Base-by-base conservation (phyloP, 202 grass and related monocot species). In the Hordeum pubiflorum region DNA sequence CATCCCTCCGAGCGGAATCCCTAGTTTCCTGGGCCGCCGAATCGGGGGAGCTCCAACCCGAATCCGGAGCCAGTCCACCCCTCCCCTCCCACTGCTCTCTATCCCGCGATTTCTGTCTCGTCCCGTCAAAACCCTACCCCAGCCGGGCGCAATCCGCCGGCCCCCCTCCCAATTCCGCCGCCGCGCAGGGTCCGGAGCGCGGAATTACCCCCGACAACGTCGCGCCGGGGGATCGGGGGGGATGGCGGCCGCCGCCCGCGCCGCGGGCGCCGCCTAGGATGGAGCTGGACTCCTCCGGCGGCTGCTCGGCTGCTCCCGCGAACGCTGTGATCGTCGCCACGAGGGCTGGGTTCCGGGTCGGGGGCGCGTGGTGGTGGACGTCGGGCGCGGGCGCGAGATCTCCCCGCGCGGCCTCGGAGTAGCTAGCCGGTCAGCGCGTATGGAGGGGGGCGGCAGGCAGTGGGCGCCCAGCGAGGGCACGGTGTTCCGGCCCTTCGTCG, bases 201-300 rank as follows among this genome's bases (percentile, higher is more conserved):
- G 2, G 65, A 14, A 46, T 72, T 46, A 5, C 38, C 18, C 2
- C 56, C 24, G 2, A 2, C 57, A 33, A 27, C 74, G 22, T 22
- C 24, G 21, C 58, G 9, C 75, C 27, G 67, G 68, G 50, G 80
- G 15, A 83, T 78, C 76, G 44, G 21, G 43, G 43, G 43, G 12
- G 31, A 89, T 89, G 87, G 87, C 77, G 6, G 78, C 87, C 58
- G 10, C 55, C 58, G 58, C 26, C 26, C 1, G n/a, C 32, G 58
- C 43, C 60, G 65, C 65, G 13, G 20, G 39, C 40, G 31, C 76
- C 38, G 70, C 76, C 40, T 90, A 90, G 88, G 76, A 90, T 90
- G 88, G 84, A 90, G 88, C 70, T 90, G 75, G 88, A 86, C 64
- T 89, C 83, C 61, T 86, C 79, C 61, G 83, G 88, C 83, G 61